Conservation (phyloP, 2,329 filamentous ascomycete genomes). For the Fusarium mundagurra region DNA sequence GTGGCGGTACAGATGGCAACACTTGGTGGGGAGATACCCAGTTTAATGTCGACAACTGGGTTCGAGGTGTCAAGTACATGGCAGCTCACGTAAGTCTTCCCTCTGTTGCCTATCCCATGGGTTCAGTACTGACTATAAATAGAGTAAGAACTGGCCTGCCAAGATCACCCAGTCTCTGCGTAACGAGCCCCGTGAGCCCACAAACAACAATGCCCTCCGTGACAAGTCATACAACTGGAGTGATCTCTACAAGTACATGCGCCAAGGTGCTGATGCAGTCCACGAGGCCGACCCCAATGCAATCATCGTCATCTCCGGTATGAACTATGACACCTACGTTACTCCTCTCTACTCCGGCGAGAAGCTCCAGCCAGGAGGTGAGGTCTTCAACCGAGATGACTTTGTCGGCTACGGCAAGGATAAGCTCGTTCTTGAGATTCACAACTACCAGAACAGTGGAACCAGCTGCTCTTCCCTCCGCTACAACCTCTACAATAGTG, state of each 20-base stretch:
- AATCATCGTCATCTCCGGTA: constrained; percentile 68
- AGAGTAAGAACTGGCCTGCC: constrained; percentile 25
- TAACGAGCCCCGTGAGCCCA: constrained; percentile 62
- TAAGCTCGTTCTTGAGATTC: constrained; percentile 69
- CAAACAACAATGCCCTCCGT: constrained; percentile 41
- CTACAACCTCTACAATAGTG: constrained; percentile 58
- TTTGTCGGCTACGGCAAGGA: constrained; percentile 58
- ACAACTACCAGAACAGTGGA: constrained; percentile 67
- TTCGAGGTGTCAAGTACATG: constrained; percentile 69
- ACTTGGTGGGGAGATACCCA: constrained; percentile 70
- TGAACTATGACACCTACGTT: constrained; percentile 66
- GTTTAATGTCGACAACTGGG: constrained; percentile 69
- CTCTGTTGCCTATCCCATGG: fast-evolving
- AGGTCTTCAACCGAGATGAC: constrained; percentile 55
- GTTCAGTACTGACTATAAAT: background rate
- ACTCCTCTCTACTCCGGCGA: constrained; percentile 60
- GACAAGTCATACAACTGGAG: constrained; percentile 63
- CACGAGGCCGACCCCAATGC: constrained; percentile 60
- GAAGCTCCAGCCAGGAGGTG: constrained; percentile 57
- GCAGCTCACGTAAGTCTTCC: constrained; percentile 59
- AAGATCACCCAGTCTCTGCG: constrained; percentile 53
- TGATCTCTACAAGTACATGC: constrained; percentile 62
- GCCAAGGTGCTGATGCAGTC: constrained; percentile 59
- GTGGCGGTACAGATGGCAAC: constrained; percentile 63
- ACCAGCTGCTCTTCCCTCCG: constrained; percentile 58